Evolutionary conservation across 1,284 basidiomycete species (phyloP).

Genomic region (Cutaneotrichosporon cutaneum): DNA sequence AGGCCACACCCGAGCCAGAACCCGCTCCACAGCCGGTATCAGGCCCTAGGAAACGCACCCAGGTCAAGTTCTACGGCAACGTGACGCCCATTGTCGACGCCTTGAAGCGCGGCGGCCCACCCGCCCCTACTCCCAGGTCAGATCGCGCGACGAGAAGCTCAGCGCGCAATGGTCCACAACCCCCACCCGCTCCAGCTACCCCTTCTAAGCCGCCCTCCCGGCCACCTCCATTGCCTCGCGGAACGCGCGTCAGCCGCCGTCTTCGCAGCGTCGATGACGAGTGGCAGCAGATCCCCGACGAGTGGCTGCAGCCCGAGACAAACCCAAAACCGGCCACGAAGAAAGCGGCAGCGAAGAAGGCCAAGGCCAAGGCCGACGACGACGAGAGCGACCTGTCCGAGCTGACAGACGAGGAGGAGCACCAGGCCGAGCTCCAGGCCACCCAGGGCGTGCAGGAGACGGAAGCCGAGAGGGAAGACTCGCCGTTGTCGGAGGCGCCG

Average conservation of each 20-base stretch:
- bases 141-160: conserved; percentile 25
- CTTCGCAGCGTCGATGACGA: conserved; percentile 42
- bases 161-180: conserved; percentile 1
- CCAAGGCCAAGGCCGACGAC: conserved; percentile 10
- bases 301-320: conserved; percentile 39
- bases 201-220: conserved; percentile 20
- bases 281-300: conserved; percentile 53
- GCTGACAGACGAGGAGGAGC: conserved; percentile 48
- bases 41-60: conserved; percentile 36
- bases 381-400: conserved; percentile 50
- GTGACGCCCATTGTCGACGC: conserved; percentile 40
- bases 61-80: conserved; percentile 47
- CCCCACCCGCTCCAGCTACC: conserved; percentile 11
- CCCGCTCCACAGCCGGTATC: conserved; percentile 17
- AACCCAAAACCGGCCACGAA: conserved; percentile 21
- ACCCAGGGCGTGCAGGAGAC: neutral
- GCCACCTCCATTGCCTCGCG: conserved; percentile 29
- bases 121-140: conserved; percentile 17
- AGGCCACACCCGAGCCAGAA: conserved; percentile 17
- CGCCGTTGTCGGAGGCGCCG: conserved; percentile 19
- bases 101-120: conserved; percentile 32
- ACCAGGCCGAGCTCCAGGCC: conserved; percentile 25
- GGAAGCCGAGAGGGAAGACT: conserved; percentile 10
- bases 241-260: conserved; percentile 41
- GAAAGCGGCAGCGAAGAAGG: neutral